Evolutionary conservation across 805 yeast species (phyloP).

Genomic region (Zygosaccharomyces gambellarensis): DNA sequence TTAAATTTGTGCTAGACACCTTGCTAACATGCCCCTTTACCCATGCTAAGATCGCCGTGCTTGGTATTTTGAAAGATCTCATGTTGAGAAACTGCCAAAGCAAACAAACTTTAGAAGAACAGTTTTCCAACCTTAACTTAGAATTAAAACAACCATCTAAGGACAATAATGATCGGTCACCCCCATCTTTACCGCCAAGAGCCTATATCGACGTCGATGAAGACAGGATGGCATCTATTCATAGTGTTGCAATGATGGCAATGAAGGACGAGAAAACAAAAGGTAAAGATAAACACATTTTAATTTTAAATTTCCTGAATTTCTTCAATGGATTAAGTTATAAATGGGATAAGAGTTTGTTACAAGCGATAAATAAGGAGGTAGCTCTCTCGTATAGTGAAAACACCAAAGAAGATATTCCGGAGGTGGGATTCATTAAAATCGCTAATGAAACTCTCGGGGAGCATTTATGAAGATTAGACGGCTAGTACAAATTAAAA

Average conservation of each 20-base stretch:
- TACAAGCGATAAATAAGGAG: conserved; percentile 32
- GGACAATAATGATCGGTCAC: conserved; percentile 4
- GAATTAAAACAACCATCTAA: not conserved
- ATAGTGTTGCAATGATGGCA: conserved; percentile 21
- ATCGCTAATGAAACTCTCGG: conserved; percentile 27
- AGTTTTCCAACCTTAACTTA: conserved; percentile 7
- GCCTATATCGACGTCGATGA: conserved; percentile 40
- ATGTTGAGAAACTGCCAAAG: conserved; percentile 36
- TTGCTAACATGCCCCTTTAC: conserved; percentile 62
- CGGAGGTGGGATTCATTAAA: conserved; percentile 28
- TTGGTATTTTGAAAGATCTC: conserved; percentile 68
- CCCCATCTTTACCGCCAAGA: conserved; percentile 20
- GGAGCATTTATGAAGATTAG: conserved; percentile 2
- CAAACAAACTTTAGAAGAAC: conserved; percentile 6
- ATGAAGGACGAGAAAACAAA: conserved; percentile 24
- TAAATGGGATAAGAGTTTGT: conserved; percentile 31
- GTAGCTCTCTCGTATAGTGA: conserved; percentile 27
- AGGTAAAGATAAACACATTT: conserved; percentile 14
- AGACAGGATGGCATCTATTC: conserved; percentile 39
- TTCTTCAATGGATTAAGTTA: conserved; percentile 40
- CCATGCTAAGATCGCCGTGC: conserved; percentile 52
- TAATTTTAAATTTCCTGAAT: conserved; percentile 52
- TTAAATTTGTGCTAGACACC: conserved; percentile 58
- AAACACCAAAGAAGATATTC: conserved; percentile 14
- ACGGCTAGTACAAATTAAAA: not conserved